Base-by-base conservation (phyloP, 1,139 yeast genomes). In the Sugiyamaella castrensis region DNA sequence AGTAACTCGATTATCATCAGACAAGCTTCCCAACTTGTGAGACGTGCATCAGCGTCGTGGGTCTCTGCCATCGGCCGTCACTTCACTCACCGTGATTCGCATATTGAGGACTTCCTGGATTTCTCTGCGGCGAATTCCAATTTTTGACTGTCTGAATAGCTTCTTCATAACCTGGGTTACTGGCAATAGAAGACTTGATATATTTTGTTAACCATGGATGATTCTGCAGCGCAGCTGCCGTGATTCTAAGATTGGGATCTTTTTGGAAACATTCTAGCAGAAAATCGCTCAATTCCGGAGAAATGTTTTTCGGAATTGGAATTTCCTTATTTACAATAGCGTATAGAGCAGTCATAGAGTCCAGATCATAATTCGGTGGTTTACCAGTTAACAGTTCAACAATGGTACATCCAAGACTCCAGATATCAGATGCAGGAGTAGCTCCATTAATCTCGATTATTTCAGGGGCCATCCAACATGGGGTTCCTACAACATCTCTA, bases 341-440 rank as follows among this genome's bases (percentile, higher is more conserved):
- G 70, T 87, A 96, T 56, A 92, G 74, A 0, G 96, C 91, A 0
- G 95, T 87, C 82, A 89, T 85, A 26, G 89, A 87, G 51, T 84
- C 82, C 50, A 85, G 70, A 44, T 87, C 84, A 55, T 85, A 84
- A 59, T 87, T 88, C 0, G 98, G 97, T 0, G 98, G 98, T 47
- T 81, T 76, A 0, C 88, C 95, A 0, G 96, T 85, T 48, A 88
- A 72, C 43, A 92, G 71, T 64, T 92, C 99, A 8, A 91, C 81
- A 4, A 91, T 79, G 0, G 98, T 92, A 13, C 97, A 95, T 1
- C 98, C 99, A 33, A 92, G 69, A n/a, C 96, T 87, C 98, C 76
- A 72, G 9, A 73, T 67, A 53, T 73, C 76, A 2, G 96, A 87
- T 0, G 95, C 87, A 0, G 95, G 81, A 36, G 95, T 84, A 2